These are phyloP conservation scores for Starmerella geochares DNA, from an alignment of 805 yeast species.

Conservation along the genomic window DNA sequence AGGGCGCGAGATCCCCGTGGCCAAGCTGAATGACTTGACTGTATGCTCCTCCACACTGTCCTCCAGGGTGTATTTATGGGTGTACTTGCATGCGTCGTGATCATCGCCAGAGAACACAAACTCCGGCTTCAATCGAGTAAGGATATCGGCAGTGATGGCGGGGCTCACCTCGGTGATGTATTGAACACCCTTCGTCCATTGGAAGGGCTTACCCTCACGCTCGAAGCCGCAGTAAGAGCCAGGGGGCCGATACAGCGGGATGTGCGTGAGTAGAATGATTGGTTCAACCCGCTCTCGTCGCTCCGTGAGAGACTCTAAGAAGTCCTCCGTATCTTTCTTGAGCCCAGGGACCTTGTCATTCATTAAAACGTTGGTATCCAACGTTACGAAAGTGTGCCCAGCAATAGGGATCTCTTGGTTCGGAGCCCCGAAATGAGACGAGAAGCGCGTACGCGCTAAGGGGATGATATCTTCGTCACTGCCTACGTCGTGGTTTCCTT, in stretches of 20 bases:
- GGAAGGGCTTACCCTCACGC: slow-evolving; percentile 64
- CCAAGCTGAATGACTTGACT: slow-evolving; percentile 83
- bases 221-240: slow-evolving; percentile 56
- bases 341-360: slow-evolving; percentile 43
- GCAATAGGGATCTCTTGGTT: slow-evolving; percentile 44
- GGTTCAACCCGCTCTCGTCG: slow-evolving; percentile 10
- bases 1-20: slow-evolving; percentile 78
- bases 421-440: slow-evolving; percentile 63
- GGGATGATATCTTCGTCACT: slow-evolving; percentile 64
- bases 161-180: slow-evolving; percentile 80
- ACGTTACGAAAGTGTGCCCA: slow-evolving; percentile 62
- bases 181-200: slow-evolving; percentile 65
- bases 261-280: slow-evolving; percentile 61
- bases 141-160: slow-evolving; percentile 47
- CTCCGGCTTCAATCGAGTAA: slow-evolving; percentile 52
- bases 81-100: slow-evolving; percentile 84
- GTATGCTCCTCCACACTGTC: slow-evolving; percentile 59
- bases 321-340: slow-evolving; percentile 40
- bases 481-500: slow-evolving; percentile 97
- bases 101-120: slow-evolving; percentile 86
- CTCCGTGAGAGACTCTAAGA: slow-evolving; percentile 37
- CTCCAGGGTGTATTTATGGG: slow-evolving; percentile 38
- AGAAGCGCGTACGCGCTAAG: slow-evolving; percentile 51
- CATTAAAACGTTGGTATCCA: slow-evolving; percentile 78
- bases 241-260: slow-evolving; percentile 70